Base-by-base conservation (phyloP, 2,329 filamentous ascomycete genomes). In the Myriosclerotinia duriaeana region DNA sequence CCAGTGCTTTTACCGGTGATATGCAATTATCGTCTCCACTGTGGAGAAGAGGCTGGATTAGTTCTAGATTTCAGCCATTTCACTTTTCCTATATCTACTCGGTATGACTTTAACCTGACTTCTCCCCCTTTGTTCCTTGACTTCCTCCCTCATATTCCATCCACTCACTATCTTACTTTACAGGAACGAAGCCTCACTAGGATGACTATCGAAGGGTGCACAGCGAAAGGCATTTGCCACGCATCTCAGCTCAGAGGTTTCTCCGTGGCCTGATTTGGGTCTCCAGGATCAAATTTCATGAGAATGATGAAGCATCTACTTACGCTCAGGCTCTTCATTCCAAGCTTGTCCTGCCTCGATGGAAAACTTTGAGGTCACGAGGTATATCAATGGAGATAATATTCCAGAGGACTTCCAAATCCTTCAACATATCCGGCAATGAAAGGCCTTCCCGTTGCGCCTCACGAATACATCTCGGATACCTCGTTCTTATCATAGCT, bases 281-380 rank as follows among this genome's bases (percentile, higher is more conserved):
- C 53, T 65, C 12, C n/a, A 34, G 63, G 63, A 65, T 65, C 42
- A 20, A 38, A 34, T 59, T 52, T 48, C 44, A 59, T 59, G 34
- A 30, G 22, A n/a, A 48, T 20, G 14, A 36, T 40, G 26, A 22
- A 12, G 42, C 5, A 26, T 8, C 17, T 64, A 34, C 26, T 30
- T 12, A 20, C n/a, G 7, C 15, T 22, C 22, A 22, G 34, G 30
- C 30, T 34, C 56, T 59, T 36, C 26, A 36, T 59, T 22, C 42
- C 30, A n/a, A 34, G 56, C 22, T 14, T 6, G 22, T 38, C 44
- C 30, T 36, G 14, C 15, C 20, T 50, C n/a, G 7, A 60, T 15
- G 42, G 26, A 12, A 26, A 5, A n/a, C 30, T 34, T 38, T 5
- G 26, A 22, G 8, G 20, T 22, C 34, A 38, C 20, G 53, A 38